Evolutionary conservation across 345 rosid species (phyloP).

Genomic region (Lenwebbia sp.): DNA sequence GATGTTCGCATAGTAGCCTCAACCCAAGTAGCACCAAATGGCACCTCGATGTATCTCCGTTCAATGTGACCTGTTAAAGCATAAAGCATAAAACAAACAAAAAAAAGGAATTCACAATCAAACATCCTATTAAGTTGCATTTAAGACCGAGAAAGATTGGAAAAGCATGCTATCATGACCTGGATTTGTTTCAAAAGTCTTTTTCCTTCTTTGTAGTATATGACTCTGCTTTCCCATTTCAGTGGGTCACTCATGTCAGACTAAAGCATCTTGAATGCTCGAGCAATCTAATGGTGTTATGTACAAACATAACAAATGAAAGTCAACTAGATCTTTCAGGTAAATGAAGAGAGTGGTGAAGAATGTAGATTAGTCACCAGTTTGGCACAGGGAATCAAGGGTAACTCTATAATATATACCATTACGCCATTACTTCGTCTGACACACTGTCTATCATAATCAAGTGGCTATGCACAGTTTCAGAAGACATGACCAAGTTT

Average conservation of each 20-base stretch:
- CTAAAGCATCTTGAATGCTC: not conserved
- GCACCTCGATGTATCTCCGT: slow-evolving; percentile 82
- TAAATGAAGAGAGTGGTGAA: not conserved
- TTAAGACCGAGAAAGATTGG: not conserved
- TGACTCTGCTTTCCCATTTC: not conserved
- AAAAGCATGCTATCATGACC: not conserved
- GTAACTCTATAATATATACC: not conserved
- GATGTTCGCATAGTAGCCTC: slow-evolving; percentile 87
- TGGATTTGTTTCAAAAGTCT: not conserved
- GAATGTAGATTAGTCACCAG: not conserved
- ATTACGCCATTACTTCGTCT: not conserved
- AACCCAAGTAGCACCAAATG: slow-evolving; percentile 85
- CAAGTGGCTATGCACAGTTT: not conserved
- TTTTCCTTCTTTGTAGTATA: not conserved
- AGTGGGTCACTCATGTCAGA: not conserved
- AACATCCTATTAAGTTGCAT: not conserved
- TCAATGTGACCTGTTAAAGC: slow-evolving; percentile 67
- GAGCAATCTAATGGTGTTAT: not conserved
- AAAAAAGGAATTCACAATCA: not conserved
- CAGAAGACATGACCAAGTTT: not conserved
- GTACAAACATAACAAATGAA: not conserved
- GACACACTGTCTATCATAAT: not conserved
- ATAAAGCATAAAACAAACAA: not conserved
- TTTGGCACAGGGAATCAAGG: not conserved
- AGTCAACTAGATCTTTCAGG: not conserved